Conservation (phyloP, 2,329 filamentous ascomycete genomes). For the Penicillium sp. region DNA sequence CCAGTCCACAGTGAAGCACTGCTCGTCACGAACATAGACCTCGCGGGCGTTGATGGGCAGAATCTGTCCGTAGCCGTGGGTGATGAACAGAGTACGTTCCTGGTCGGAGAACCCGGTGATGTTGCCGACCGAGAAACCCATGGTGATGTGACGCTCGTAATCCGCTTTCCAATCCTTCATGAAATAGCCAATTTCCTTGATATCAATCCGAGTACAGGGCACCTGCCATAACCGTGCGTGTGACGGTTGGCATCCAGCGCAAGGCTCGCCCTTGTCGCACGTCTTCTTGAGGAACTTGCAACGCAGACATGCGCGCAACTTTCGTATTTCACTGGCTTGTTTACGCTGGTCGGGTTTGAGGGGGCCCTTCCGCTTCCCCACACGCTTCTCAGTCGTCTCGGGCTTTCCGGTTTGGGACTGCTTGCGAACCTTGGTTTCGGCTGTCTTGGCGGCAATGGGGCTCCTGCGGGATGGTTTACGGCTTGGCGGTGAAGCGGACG, state of each 20-base stretch:
- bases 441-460: constrained; percentile 71
- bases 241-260: constrained; percentile 89
- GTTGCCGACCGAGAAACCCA: constrained; percentile 87
- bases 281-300: constrained; percentile 99
- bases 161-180: constrained; percentile 99
- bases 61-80: constrained; percentile 90
- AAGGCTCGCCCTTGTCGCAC: constrained; percentile 95
- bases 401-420: constrained; percentile 69
- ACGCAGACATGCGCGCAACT: constrained; percentile 84
- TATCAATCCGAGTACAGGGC: constrained; percentile 94
- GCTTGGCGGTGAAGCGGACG: constrained; percentile 62
- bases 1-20: constrained; percentile 92
- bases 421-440: constrained; percentile 81
- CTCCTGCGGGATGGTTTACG: constrained; percentile 68
- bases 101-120: constrained; percentile 75
- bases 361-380: constrained; percentile 84
- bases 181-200: constrained; percentile 97
- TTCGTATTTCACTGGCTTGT: constrained; percentile 94
- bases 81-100: constrained; percentile 77
- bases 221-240: constrained; percentile 96
- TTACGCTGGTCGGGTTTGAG: constrained; percentile 90
- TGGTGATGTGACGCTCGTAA: constrained; percentile 82
- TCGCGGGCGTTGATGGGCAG: constrained; percentile 90
- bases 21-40: constrained; percentile 86
- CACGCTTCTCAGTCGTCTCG: constrained; percentile 84